Conservation (phyloP, 106 monocot species). For the Allium cepa region DNA sequence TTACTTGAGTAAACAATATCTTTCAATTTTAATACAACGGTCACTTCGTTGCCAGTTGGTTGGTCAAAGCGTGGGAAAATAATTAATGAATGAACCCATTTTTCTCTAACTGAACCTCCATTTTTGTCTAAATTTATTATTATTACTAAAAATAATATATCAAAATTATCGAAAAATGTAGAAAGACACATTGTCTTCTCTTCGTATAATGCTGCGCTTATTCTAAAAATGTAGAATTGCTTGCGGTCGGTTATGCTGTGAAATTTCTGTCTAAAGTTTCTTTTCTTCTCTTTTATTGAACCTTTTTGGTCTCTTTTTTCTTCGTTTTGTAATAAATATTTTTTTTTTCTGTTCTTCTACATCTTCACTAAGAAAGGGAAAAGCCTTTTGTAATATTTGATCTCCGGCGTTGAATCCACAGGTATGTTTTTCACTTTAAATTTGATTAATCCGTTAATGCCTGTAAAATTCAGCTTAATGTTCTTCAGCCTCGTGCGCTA, state of each 20-base stretch:
- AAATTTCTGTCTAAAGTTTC: neutral
- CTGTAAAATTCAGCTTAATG: too few relatives aligned
- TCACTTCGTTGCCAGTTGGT: neutral
- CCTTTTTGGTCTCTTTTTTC: neutral
- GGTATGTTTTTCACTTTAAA: neutral
- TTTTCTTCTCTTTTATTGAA: neutral
- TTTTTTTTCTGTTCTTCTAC: neutral
- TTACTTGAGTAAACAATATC: too few relatives aligned
- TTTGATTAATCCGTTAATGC: too few relatives aligned
- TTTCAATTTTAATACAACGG: neutral
- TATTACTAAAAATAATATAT: neutral
- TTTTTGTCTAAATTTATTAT: neutral
- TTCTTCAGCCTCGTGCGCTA: too few relatives aligned
- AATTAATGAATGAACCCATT: conserved; percentile 3
- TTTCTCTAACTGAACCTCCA: conserved; percentile 2
- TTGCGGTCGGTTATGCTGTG: too few relatives aligned
- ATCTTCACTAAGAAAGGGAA: neutral
- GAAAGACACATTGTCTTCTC: too few relatives aligned
- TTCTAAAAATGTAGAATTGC: too few relatives aligned
- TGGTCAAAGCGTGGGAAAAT: neutral
- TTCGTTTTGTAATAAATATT: neutral
- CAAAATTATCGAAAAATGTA: too few relatives aligned
- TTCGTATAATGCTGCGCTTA: too few relatives aligned
- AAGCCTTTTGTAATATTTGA: neutral
- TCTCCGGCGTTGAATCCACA: conserved; percentile 1